Evolutionary conservation across 1,284 basidiomycete genomes (phyloP), one percentile per base, ranked within the genome.

Genomic region (Trichosporon sp.): DNA sequence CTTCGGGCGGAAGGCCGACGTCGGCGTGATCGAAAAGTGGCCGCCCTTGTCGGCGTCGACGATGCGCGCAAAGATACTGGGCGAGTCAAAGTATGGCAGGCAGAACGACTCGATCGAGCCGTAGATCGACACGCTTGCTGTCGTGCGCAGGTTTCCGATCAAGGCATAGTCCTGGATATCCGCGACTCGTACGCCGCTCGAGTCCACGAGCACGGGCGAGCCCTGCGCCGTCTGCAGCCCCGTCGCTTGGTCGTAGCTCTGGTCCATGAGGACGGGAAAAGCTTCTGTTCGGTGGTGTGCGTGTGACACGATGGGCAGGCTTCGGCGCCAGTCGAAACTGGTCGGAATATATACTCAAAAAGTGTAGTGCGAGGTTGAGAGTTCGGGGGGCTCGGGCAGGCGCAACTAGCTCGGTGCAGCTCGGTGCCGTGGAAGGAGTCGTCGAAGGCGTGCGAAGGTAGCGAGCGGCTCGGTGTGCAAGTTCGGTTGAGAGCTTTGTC

Each of bases 21-120:
- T 64, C 0, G 92, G 92, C 11, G 87, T 88, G 76, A 96, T 89
- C 5, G 89, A 91, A 80, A 95, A 96, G 80, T 97, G 94, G 0
- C 94, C 94, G n/a, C 94, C 95, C 86, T 92, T 85, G 73, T 84
- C 74, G 51, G 78, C 77, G 69, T 84, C 83, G 65, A 84, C 70
- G 64, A 84, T 79, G 85, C 87, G 91, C 6, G 93, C 93, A 74
- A 96, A 97, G 42, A 97, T 86, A 23, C 79, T 81, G 11, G 93
- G 93, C 3, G 92, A 95, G 82, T 97, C 94, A 78, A 97, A 97
- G 85, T 95, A 87, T 1, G 94, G 94, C 12, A 95, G 86, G 76
- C 93, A 96, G 81, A 95, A 93, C 74, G 91, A 92, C 78, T 95
- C 83, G 75, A 85, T 84, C 29, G 80, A 81, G 21, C 81, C 83